Conservation (phyloP, 192 early-diverging fungal genomes). For the Backusella macrospora region DNA sequence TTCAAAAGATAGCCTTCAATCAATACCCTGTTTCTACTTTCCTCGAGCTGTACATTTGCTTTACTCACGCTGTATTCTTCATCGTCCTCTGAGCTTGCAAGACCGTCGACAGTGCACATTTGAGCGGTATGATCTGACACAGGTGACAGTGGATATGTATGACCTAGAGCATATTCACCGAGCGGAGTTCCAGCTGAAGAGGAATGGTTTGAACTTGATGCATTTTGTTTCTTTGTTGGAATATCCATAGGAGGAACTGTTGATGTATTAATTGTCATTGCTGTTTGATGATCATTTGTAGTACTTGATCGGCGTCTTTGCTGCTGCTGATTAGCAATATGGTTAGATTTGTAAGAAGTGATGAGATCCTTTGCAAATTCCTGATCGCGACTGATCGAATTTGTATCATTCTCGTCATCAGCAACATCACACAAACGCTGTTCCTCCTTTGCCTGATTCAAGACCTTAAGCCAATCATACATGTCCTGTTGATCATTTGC, state of each 20-base stretch:
- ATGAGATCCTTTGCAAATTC: constrained; percentile 39
- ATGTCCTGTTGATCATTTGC: constrained; percentile 55
- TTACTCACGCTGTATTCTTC: constrained; percentile 33
- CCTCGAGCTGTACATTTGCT: constrained; percentile 45
- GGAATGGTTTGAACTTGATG: constrained; percentile 11
- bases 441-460: constrained; percentile 59
- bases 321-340: constrained; percentile 13
- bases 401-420: constrained; percentile 28
- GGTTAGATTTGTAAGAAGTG: constrained; percentile 34
- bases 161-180: constrained; percentile 25
- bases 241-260: constrained; percentile 30
- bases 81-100: constrained; percentile 40
- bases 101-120: constrained; percentile 27
- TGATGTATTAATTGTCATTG: neutral
- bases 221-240: constrained; percentile 2
- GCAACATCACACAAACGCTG: constrained; percentile 24
- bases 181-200: neutral
- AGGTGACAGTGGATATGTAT: constrained; percentile 37
- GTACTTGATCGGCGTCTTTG: constrained; percentile 28
- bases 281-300: neutral
- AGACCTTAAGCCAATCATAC: constrained; percentile 74
- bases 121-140: constrained; percentile 28
- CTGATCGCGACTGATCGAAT: constrained; percentile 32
- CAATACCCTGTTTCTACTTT: constrained; percentile 49
- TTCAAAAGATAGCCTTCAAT: constrained; percentile 58